These are phyloP conservation scores for Chamaecyparis obtusa DNA, from an alignment of 75 land plant genomes.

Conservation along the genomic window DNA sequence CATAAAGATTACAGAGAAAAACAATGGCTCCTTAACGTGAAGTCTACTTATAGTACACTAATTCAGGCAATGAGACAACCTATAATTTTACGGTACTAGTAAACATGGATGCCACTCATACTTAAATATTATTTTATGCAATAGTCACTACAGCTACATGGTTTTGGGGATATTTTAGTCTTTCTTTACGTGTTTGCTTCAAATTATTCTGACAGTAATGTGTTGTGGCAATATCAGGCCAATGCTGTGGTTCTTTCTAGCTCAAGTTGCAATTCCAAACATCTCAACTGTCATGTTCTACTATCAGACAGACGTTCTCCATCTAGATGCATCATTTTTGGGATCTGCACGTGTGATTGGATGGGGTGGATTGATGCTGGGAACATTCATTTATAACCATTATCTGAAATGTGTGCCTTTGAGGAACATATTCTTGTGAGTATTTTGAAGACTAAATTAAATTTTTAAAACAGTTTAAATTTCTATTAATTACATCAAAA, in stretches of 20 bases:
- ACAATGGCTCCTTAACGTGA: conserved; percentile 7
- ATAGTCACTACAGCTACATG: neutral
- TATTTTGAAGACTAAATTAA: neutral
- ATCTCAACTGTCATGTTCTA: conserved; percentile 86
- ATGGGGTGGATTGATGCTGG: conserved; percentile 82
- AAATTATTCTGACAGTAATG: neutral
- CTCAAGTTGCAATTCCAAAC: conserved; percentile 64
- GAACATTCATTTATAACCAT: conserved; percentile 71
- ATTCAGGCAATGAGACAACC: conserved; percentile 25
- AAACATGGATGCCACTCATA: neutral
- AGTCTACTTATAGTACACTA: conserved; percentile 3
- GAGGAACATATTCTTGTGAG: conserved; percentile 66
- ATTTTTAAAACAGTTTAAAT: neutral
- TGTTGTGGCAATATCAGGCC: conserved; percentile 52
- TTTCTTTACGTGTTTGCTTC: neutral
- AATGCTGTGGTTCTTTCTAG: conserved; percentile 88
- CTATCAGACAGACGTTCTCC: conserved; percentile 69
- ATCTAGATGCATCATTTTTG: conserved; percentile 71
- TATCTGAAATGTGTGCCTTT: conserved; percentile 55
- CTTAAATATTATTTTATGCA: neutral
- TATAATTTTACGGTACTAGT: conserved; percentile 23
- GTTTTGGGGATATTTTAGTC: neutral
- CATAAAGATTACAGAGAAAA: neutral
- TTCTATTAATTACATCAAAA: neutral
- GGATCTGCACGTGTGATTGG: conserved; percentile 76